These are phyloP conservation scores for Botrytis medusae DNA, from an alignment of 2,329 filamentous ascomycete genomes.

Conservation along the genomic window DNA sequence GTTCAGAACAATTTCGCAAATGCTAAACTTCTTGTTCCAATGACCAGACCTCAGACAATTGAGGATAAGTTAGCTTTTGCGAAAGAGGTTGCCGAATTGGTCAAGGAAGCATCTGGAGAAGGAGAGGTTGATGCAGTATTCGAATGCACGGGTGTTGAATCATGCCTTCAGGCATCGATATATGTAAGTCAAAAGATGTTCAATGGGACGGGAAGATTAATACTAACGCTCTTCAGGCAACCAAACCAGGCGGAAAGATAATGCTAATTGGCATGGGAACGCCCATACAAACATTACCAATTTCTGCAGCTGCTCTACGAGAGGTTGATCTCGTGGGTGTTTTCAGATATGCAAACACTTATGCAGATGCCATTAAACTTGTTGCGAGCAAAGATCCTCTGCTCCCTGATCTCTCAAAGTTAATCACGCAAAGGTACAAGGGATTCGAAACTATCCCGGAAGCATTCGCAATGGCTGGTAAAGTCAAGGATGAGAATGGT, in stretches of 20 bases:
- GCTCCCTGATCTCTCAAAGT: slow-evolving; percentile 71
- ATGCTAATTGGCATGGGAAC: slow-evolving; percentile 80
- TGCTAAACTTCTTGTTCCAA: slow-evolving; percentile 37
- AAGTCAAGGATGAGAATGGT: slow-evolving; percentile 46
- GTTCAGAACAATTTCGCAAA: slow-evolving; percentile 39
- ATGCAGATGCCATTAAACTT: slow-evolving; percentile 86
- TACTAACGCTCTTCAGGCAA: slow-evolving; percentile 45
- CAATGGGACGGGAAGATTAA: neutral
- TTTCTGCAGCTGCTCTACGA: slow-evolving; percentile 69
- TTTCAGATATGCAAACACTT: slow-evolving; percentile 78
- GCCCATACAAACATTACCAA: slow-evolving; percentile 70
- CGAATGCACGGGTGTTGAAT: slow-evolving; percentile 59
- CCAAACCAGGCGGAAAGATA: slow-evolving; percentile 67
- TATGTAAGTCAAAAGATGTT: slow-evolving; percentile 59
- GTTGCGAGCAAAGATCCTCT: slow-evolving; percentile 66
- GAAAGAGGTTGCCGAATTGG: slow-evolving; percentile 37
- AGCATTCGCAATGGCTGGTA: slow-evolving; percentile 84
- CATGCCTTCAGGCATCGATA: slow-evolving; percentile 56
- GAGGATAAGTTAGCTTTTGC: slow-evolving; percentile 42
- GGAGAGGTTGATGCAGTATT: slow-evolving; percentile 65
- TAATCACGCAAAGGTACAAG: slow-evolving; percentile 82
- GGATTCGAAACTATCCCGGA: slow-evolving; percentile 78
- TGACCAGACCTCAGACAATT: slow-evolving; percentile 36
- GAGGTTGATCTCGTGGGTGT: slow-evolving; percentile 77
- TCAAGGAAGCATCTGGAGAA: slow-evolving; percentile 55